These are phyloP conservation scores for Acmispon strigosus DNA, from an alignment of 306 rosid genomes.

Conservation along the genomic window DNA sequence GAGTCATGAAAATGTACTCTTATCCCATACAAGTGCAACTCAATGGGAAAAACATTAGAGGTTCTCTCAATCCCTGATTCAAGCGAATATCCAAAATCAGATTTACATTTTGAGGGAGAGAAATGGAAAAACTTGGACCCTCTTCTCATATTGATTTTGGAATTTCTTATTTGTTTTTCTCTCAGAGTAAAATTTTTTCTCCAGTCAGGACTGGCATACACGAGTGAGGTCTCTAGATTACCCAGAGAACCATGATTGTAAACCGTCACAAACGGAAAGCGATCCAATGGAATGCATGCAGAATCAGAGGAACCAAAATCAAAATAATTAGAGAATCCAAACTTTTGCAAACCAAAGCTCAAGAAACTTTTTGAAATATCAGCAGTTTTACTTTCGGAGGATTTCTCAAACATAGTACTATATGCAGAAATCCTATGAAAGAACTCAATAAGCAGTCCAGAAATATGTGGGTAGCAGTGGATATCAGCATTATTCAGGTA, in stretches of 20 bases:
- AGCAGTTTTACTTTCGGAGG: slow-evolving; percentile 18
- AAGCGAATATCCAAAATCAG: slow-evolving; percentile 19
- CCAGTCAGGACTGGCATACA: slow-evolving; percentile 60
- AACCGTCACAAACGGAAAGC: slow-evolving; percentile 74
- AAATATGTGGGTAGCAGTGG: slow-evolving; percentile 70
- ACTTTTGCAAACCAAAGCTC: slow-evolving; percentile 45
- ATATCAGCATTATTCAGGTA: slow-evolving; percentile 52
- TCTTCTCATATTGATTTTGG: slow-evolving; percentile 21
- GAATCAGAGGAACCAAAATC: slow-evolving; percentile 54
- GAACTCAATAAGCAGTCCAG: slow-evolving; percentile 51
- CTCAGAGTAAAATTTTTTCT: slow-evolving; percentile 52
- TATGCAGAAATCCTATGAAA: slow-evolving; percentile 42
- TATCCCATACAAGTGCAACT: slow-evolving; percentile 47
- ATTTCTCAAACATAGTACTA: slow-evolving; percentile 24
- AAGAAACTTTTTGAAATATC: slow-evolving; percentile 24
- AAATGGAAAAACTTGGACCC: slow-evolving; percentile 26
- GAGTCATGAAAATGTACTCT: slow-evolving; percentile 84
- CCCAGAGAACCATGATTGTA: slow-evolving; percentile 52
- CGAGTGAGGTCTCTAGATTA: slow-evolving; percentile 50
- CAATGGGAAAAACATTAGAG: slow-evolving; percentile 32
- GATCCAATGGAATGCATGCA: slow-evolving; percentile 65
- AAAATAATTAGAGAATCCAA: slow-evolving; percentile 83
- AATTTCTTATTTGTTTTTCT: slow-evolving; percentile 38
- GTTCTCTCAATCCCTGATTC: slow-evolving; percentile 31
- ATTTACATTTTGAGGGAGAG: slow-evolving; percentile 26